These are phyloP conservation scores for Fusarium sp. DNA, from an alignment of 2,329 filamentous ascomycete genomes.

Conservation along the genomic window DNA sequence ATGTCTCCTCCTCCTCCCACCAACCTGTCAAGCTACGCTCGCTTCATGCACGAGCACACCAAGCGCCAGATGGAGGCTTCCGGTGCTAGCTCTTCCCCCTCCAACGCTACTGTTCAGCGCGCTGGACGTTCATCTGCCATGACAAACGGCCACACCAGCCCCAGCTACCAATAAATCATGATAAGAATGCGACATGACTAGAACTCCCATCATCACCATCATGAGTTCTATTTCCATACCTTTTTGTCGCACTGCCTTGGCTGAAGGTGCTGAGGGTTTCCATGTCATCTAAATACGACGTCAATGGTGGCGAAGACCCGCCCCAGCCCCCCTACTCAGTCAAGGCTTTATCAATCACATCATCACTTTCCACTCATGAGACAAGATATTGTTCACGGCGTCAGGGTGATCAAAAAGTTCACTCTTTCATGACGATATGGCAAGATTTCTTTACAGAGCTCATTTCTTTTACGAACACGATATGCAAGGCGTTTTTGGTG, in stretches of 20 bases:
- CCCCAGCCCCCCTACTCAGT: slow-evolving; percentile 23
- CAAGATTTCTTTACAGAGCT: slow-evolving; percentile 19
- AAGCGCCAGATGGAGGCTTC: slow-evolving; percentile 74
- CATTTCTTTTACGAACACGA: slow-evolving; percentile 32
- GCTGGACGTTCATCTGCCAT: slow-evolving; percentile 31
- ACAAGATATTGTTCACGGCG: slow-evolving; percentile 24
- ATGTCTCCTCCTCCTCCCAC: slow-evolving; percentile 57
- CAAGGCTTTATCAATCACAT: not conserved
- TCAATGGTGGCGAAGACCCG: slow-evolving; percentile 34
- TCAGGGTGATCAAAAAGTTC: slow-evolving; percentile 29
- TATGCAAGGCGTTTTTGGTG: slow-evolving; percentile 37
- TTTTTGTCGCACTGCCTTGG: slow-evolving; percentile 14
- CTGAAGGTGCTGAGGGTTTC: not conserved
- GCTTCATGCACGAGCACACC: slow-evolving; percentile 74
- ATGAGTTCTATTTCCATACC: slow-evolving; percentile 4
- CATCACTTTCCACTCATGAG: slow-evolving; percentile 15
- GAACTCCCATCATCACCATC: not conserved
- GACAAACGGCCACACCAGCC: slow-evolving; percentile 50
- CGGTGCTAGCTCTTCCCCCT: slow-evolving; percentile 48
- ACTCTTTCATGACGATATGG: slow-evolving; percentile 35
- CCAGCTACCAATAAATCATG: slow-evolving; percentile 32
- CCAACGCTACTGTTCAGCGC: slow-evolving; percentile 28
- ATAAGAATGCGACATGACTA: slow-evolving; percentile 2
- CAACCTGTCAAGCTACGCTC: slow-evolving; percentile 69
- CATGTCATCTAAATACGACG: slow-evolving; percentile 39